These are phyloP conservation scores for Backusella luteola DNA, from an alignment of 192 early-diverging fungal genomes.

Conservation along the genomic window DNA sequence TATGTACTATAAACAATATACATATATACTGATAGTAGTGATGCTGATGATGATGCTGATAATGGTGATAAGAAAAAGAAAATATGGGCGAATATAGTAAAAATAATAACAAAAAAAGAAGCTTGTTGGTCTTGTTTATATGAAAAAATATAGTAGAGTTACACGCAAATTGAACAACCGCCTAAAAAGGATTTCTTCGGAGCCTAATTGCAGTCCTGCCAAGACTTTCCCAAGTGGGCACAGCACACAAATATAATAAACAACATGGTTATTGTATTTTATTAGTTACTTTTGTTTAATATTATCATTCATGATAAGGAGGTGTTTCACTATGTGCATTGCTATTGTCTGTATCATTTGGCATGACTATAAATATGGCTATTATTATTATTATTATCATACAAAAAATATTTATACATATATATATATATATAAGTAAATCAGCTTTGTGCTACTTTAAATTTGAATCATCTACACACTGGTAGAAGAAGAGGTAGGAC, in stretches of 20 bases:
- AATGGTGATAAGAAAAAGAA: neutral
- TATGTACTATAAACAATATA: neutral
- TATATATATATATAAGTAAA: neutral
- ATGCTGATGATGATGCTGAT: too few species aligned
- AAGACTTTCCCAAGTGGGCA: conserved; percentile 5
- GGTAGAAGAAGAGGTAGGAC: neutral
- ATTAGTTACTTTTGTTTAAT: neutral
- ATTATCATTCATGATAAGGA: too few species aligned
- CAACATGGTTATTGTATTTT: neutral
- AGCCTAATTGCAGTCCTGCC: neutral
- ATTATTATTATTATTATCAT: neutral
- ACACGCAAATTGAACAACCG: conserved; percentile 1
- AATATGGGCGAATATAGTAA: neutral
- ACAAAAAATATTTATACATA: too few species aligned
- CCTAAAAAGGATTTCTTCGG: neutral
- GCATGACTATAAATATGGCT: neutral
- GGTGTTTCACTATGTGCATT: too few species aligned
- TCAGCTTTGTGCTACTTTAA: neutral
- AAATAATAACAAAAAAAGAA: neutral
- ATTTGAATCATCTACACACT: neutral
- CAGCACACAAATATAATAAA: conserved; percentile 4
- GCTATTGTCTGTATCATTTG: too few species aligned
- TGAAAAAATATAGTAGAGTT: neutral
- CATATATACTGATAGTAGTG: neutral
- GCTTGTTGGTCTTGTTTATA: neutral